Percentiles rank a stretch among this genome's conserved stretches.
Conservation (phyloP, 257 asterid genomes). For the Fraxinus cuspidata region DNA sequence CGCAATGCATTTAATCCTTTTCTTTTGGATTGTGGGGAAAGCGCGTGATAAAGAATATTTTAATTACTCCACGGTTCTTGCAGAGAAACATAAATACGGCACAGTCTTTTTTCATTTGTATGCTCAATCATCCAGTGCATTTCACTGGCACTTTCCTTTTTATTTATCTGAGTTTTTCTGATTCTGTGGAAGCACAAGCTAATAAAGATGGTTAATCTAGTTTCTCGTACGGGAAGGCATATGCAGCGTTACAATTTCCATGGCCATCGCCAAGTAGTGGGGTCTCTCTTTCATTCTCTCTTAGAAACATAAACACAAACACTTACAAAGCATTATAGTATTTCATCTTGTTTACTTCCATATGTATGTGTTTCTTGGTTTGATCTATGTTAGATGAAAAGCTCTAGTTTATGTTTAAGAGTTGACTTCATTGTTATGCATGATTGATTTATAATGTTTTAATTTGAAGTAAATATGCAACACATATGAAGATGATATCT, state of each 20-base stretch:
- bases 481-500: constrained; percentile 15
- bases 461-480: neutral
- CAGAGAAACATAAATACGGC: constrained; percentile 28
- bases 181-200: constrained; percentile 37
- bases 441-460: neutral
- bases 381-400: neutral
- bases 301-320: neutral
- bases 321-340: neutral
- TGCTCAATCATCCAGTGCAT: neutral
- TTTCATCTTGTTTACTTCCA: too few relatives aligned
- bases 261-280: constrained; percentile 91
- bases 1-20: neutral
- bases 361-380: neutral
- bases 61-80: constrained; percentile 14
- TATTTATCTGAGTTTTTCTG: neutral
- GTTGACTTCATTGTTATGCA: neutral
- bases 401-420: neutral
- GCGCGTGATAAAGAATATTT: constrained; percentile 18
- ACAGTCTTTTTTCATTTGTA: constrained; percentile 13
- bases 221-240: constrained; percentile 76
- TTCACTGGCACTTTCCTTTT: constrained; percentile 14
- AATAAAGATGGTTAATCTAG: constrained; percentile 64
- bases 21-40: neutral
- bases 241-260: constrained; percentile 68
- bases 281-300: constrained; percentile 41